Conservation (phyloP, 2,329 filamentous ascomycete species). For the Xenoacremonium recifei region DNA sequence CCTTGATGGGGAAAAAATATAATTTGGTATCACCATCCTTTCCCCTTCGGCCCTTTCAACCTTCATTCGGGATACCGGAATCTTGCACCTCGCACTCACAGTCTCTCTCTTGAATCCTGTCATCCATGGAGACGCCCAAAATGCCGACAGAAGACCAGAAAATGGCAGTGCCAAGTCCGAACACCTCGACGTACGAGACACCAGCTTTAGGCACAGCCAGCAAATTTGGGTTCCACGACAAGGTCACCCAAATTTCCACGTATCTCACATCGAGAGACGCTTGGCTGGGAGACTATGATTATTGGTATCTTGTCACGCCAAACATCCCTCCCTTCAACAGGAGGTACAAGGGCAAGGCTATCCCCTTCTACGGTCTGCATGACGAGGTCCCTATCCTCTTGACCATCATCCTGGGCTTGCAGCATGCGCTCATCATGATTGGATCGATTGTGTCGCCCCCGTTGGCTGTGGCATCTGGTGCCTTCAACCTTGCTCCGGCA, state of each 20-base stretch:
- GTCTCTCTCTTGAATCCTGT: not conserved
- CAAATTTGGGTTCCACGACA: not conserved
- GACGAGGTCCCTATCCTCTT: conserved; percentile 67
- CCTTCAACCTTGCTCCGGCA: conserved; percentile 55
- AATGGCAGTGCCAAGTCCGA: not conserved
- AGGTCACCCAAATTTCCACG: not conserved
- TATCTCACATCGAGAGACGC: not conserved
- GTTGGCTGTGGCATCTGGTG: conserved; percentile 52
- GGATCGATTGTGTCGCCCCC: conserved; percentile 57
- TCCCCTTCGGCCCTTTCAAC: not conserved
- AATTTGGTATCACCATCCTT: not conserved
- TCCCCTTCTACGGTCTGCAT: conserved; percentile 67
- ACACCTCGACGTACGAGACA: not conserved
- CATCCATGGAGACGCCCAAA: not conserved
- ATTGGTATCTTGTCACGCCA: conserved; percentile 9
- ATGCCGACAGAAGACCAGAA: not conserved
- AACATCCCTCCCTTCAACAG: conserved; percentile 8
- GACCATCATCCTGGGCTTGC: conserved; percentile 64
- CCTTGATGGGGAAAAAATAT: not conserved
- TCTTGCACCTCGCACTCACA: not conserved
- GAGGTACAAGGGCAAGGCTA: conserved; percentile 6
- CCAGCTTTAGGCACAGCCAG: not conserved
- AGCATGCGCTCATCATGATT: conserved; percentile 68
- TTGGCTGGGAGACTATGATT: conserved; percentile 7
- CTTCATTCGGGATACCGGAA: not conserved